These are phyloP conservation scores for Trypanosoma lewisi DNA, from an alignment of 208 protist species.

Conservation along the genomic window DNA sequence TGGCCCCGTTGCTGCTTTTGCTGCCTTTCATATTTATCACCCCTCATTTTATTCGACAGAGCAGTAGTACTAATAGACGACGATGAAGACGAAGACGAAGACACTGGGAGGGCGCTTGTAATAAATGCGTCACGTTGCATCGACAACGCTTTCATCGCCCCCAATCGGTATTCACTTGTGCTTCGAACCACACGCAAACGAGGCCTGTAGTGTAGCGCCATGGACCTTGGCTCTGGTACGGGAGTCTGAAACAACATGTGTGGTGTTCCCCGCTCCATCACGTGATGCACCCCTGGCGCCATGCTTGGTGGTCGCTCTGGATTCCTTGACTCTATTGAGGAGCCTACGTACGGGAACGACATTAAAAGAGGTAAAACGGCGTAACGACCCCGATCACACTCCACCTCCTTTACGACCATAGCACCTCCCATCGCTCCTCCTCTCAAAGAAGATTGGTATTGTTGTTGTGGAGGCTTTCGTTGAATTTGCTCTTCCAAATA, in stretches of 20 bases:
- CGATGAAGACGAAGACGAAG: background rate
- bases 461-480: background rate
- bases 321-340: background rate
- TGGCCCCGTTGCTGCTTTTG: background rate
- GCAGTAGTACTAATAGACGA: too few species aligned
- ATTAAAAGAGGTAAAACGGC: conserved; percentile 39
- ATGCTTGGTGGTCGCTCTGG: background rate
- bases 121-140: background rate
- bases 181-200: conserved; percentile 13
- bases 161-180: conserved; percentile 1
- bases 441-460: background rate
- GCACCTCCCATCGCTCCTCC: background rate
- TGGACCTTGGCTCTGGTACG: background rate
- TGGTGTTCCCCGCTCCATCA: conserved; percentile 15
- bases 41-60: too few species aligned
- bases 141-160: conserved; percentile 11
- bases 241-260: conserved; percentile 13
- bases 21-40: background rate
- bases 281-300: background rate
- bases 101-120: background rate
- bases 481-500: conserved; percentile 25
- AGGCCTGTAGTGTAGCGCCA: conserved; percentile 11
- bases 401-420: conserved; percentile 19
- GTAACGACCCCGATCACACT: conserved; percentile 29
- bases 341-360: conserved; percentile 4